These are phyloP conservation scores for Sesbania bispinosa DNA, from an alignment of 306 rosid species.

Conservation along the genomic window DNA sequence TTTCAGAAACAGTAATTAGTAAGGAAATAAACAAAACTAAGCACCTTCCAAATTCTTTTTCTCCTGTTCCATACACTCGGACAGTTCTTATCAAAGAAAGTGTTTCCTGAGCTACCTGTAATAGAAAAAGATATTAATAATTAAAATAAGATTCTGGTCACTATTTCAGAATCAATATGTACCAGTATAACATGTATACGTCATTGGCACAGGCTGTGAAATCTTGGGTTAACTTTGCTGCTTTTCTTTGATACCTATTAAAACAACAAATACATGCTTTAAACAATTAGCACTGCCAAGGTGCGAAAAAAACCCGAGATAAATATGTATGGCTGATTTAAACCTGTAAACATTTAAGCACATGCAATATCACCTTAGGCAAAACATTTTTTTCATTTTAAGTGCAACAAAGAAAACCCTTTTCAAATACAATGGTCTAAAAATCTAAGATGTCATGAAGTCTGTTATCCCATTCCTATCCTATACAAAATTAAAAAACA, in stretches of 20 bases:
- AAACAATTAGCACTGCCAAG: constrained; percentile 22
- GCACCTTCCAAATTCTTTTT: constrained; percentile 58
- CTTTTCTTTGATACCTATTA: constrained; percentile 61
- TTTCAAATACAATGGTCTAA: neutral
- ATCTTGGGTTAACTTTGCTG: constrained; percentile 65
- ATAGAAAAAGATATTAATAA: neutral
- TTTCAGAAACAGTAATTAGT: constrained; percentile 8
- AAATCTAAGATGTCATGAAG: neutral
- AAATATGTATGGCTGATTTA: neutral
- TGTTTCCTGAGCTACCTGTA: constrained; percentile 71
- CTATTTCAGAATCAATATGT: constrained; percentile 15
- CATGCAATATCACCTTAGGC: neutral
- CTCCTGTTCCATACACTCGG: constrained; percentile 51
- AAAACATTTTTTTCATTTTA: neutral
- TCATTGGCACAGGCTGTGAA: constrained; percentile 67
- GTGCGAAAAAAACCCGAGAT: neutral
- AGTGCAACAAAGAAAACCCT: neutral
- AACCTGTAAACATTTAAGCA: constrained; percentile 14
- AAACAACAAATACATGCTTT: constrained; percentile 16
- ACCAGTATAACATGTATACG: constrained; percentile 38
- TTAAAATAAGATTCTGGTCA: constrained; percentile 12
- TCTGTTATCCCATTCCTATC: neutral
- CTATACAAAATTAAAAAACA: neutral
- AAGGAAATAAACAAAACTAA: neutral
- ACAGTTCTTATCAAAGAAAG: constrained; percentile 54